Percentiles rank a stretch among this genome's conserved stretches.
These are phyloP conservation scores for Colletotrichum incanum DNA, from an alignment of 2,329 filamentous ascomycete species.

Conservation along the genomic window DNA sequence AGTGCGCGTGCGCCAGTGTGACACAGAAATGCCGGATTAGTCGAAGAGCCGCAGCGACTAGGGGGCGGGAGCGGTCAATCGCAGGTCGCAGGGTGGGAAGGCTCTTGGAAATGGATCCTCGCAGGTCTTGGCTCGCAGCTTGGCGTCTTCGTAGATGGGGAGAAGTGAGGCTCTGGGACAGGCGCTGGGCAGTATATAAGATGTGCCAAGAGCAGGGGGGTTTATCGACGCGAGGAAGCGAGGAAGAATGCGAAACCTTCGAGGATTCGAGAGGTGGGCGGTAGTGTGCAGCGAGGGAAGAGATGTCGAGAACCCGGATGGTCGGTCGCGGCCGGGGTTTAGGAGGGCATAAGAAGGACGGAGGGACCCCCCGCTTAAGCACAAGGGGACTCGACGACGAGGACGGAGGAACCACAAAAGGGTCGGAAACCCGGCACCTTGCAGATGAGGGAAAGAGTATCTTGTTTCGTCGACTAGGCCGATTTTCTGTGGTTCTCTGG, in stretches of 20 bases:
- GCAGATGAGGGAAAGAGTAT: conserved; percentile 25
- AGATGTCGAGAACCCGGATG: conserved; percentile 39
- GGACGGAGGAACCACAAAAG: conserved; percentile 34
- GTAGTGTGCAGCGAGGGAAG: conserved; percentile 14
- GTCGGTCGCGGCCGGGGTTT: conserved; percentile 28
- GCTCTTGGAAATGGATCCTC: conserved; percentile 17
- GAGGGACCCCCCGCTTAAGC: conserved; percentile 26
- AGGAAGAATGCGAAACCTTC: neutral
- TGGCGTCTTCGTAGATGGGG: conserved; percentile 36
- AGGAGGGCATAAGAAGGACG: conserved; percentile 38
- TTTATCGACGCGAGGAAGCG: no score
- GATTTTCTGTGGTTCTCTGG: conserved; percentile 17
- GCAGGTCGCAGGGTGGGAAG: neutral
- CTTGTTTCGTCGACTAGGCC: conserved; percentile 20
- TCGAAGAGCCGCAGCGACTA: conserved; percentile 13
- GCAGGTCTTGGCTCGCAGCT: conserved; percentile 39
- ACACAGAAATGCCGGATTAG: conserved; percentile 16
- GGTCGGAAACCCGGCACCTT: conserved; percentile 31
- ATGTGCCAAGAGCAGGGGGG: conserved; percentile 23
- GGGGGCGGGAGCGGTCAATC: neutral
- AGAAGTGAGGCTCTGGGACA: conserved; percentile 13
- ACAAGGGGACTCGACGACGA: conserved; percentile 30
- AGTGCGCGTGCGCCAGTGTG: neutral
- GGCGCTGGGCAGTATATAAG: conserved; percentile 36
- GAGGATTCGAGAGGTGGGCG: neutral